Conservation (phyloP, 768 basidiomycete genomes). For the Termitomyces eurrhizus region DNA sequence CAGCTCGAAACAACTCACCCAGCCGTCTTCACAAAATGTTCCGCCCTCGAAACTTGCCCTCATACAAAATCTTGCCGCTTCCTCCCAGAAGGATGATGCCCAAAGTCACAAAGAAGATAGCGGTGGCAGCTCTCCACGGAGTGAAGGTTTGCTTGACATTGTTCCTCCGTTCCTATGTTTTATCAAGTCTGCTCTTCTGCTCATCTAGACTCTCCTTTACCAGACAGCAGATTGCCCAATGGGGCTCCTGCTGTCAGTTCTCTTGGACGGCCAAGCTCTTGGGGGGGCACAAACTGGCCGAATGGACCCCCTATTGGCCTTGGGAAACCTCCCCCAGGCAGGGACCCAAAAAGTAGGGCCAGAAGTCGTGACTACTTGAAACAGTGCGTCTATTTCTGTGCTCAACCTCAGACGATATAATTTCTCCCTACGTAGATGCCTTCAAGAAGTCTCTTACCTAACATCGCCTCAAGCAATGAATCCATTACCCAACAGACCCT, state of each 20-base stretch:
- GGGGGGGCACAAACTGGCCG: constrained; percentile 47
- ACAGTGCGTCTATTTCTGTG: constrained; percentile 54
- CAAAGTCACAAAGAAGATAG: constrained; percentile 77
- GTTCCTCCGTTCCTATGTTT: constrained; percentile 5
- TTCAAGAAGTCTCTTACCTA: constrained; percentile 97
- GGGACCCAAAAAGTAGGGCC: constrained; percentile 95
- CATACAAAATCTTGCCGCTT: constrained; percentile 49
- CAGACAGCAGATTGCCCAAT: constrained; percentile 64
- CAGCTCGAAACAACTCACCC: constrained; percentile 79
- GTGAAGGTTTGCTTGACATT: constrained; percentile 56
- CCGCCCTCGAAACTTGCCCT: constrained; percentile 64
- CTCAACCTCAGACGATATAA: constrained; percentile 10
- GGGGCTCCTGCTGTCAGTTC: constrained; percentile 45
- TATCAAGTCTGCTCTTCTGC: constrained; percentile 11
- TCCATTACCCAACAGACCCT: constrained; percentile 84
- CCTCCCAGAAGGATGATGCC: constrained; percentile 67
- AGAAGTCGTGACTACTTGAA: constrained; percentile 96
- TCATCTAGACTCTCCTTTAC: constrained; percentile 64
- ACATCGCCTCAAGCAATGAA: constrained; percentile 98
- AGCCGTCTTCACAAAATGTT: constrained; percentile 51
- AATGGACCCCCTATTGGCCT: constrained; percentile 43
- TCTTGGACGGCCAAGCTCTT: constrained; percentile 51
- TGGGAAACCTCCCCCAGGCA: constrained; percentile 72
- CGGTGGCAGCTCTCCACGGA: constrained; percentile 78
- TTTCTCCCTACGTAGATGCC: constrained; percentile 52